Evolutionary conservation across 73 alveolate genomes (phyloP).

Genomic region (Paramecium sexaurelia): DNA sequence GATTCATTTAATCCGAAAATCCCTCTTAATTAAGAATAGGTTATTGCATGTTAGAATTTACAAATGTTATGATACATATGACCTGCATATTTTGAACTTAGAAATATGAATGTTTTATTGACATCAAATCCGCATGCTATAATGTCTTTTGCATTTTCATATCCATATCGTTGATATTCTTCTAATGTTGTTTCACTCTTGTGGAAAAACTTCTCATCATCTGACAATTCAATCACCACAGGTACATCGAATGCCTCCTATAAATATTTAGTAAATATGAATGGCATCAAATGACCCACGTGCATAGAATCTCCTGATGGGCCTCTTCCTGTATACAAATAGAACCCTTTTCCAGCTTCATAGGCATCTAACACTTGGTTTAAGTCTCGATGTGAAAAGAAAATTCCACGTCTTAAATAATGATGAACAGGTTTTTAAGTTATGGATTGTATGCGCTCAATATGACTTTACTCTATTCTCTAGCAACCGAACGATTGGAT

Average conservation of each 20-base stretch:
- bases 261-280: slow-evolving; percentile 96
- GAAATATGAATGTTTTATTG: slow-evolving; percentile 97
- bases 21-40: slow-evolving; percentile 85
- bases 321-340: slow-evolving; percentile 98
- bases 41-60: slow-evolving; percentile 89
- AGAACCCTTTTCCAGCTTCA: slow-evolving; percentile 95
- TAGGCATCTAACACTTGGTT: slow-evolving; percentile 83
- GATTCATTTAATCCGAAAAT: slow-evolving; percentile 96
- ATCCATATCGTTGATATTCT: slow-evolving; percentile 85
- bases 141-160: slow-evolving; percentile 97
- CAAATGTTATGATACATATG: slow-evolving; percentile 93
- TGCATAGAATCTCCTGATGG: slow-evolving; percentile 99
- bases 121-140: slow-evolving; percentile 99
- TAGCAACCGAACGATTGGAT: slow-evolving; percentile 56
- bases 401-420: slow-evolving; percentile 97
- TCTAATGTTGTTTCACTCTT: slow-evolving; percentile 70
- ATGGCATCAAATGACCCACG: slow-evolving; percentile 97
- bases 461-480: neutral
- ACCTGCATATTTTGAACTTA: slow-evolving; percentile 93
- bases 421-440: slow-evolving; percentile 95
- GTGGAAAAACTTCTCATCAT: slow-evolving; percentile 98
- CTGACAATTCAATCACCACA: slow-evolving; percentile 97
- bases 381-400: slow-evolving; percentile 99
- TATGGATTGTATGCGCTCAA: slow-evolving; percentile 73
- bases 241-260: slow-evolving; percentile 99